Evolutionary conservation across 2,329 filamentous ascomycete genomes (phyloP).

Genomic region (Exophiala viscosa): DNA sequence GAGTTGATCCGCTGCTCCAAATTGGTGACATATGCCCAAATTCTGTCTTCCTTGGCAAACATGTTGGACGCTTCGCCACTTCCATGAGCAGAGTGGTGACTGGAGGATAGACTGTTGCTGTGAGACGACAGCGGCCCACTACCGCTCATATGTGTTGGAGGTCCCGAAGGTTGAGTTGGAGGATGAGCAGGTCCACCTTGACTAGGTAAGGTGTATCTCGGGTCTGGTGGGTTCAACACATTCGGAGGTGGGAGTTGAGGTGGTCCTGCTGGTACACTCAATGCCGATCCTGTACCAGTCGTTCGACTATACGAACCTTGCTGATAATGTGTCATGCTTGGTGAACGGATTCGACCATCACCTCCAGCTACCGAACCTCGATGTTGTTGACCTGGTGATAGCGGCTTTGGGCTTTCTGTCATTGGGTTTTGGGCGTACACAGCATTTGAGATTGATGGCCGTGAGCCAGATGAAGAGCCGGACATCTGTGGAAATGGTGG

Average conservation of each 20-base stretch:
- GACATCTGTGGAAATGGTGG: conserved; percentile 40
- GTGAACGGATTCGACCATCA: conserved; percentile 43
- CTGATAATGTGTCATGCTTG: conserved; percentile 41
- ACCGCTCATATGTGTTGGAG: conserved; percentile 35
- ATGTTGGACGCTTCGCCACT: conserved; percentile 29
- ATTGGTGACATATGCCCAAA: conserved; percentile 44
- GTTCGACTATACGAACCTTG: conserved; percentile 32
- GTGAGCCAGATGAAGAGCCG: conserved; percentile 37
- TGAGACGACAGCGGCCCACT: conserved; percentile 28
- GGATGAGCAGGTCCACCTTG: conserved; percentile 34
- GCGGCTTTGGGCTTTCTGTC: conserved; percentile 81
- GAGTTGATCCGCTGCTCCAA: conserved; percentile 41
- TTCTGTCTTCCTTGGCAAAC: conserved; percentile 35
- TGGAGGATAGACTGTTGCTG: conserved; percentile 32
- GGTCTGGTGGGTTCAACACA: conserved; percentile 41
- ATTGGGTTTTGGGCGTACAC: conserved; percentile 71
- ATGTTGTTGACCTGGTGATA: conserved; percentile 47
- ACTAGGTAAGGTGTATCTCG: conserved; percentile 41
- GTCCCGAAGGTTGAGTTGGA: conserved; percentile 32
- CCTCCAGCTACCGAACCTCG: conserved; percentile 36
- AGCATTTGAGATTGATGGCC: conserved; percentile 42
- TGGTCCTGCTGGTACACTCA: conserved; percentile 38
- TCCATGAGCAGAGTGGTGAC: conserved; percentile 31
- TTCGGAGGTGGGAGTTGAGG: conserved; percentile 45
- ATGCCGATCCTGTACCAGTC: conserved; percentile 21